Evolutionary conservation across 106 monocot species (phyloP).

Genomic region (Allium sativum): DNA sequence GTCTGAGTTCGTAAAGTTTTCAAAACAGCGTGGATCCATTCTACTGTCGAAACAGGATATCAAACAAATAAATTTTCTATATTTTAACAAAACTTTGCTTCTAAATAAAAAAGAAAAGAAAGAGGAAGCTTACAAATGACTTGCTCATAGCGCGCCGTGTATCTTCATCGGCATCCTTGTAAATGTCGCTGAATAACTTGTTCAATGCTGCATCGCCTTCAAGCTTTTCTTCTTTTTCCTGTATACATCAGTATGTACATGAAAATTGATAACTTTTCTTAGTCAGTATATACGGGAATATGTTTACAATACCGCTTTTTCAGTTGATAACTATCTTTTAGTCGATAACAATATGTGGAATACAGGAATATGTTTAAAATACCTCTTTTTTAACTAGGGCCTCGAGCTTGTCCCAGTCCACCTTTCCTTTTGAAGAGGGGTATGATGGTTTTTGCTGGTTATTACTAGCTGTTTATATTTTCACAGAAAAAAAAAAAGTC

Average conservation of each 20-base stretch:
- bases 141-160: slow-evolving; percentile 84
- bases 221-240: slow-evolving; percentile 96
- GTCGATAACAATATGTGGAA: too few species aligned
- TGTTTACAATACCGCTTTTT: too few species aligned
- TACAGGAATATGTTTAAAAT: not conserved
- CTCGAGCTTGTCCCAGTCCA: slow-evolving; percentile 92
- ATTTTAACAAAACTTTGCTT: too few species aligned
- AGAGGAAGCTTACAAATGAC: slow-evolving; percentile 62
- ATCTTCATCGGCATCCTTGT: slow-evolving; percentile 83
- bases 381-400: slow-evolving; percentile 94
- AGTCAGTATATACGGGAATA: too few species aligned
- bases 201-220: slow-evolving; percentile 92
- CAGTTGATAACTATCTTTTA: too few species aligned
- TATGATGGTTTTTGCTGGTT: slow-evolving; percentile 39
- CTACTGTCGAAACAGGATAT: too few species aligned
- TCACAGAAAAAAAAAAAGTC: not conserved
- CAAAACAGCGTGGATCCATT: too few species aligned
- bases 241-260: not conserved
- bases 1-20: too few species aligned
- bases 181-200: slow-evolving; percentile 89
- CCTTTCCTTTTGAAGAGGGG: slow-evolving; percentile 80
- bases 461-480: slow-evolving; percentile 13
- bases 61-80: too few species aligned
- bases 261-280: too few species aligned
- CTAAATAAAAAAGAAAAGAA: not conserved